Percentiles rank a stretch among this genome's conserved stretches.
Evolutionary conservation across 495 filamentous ascomycete species (phyloP).

Genomic region (Neurospora sp.): DNA sequence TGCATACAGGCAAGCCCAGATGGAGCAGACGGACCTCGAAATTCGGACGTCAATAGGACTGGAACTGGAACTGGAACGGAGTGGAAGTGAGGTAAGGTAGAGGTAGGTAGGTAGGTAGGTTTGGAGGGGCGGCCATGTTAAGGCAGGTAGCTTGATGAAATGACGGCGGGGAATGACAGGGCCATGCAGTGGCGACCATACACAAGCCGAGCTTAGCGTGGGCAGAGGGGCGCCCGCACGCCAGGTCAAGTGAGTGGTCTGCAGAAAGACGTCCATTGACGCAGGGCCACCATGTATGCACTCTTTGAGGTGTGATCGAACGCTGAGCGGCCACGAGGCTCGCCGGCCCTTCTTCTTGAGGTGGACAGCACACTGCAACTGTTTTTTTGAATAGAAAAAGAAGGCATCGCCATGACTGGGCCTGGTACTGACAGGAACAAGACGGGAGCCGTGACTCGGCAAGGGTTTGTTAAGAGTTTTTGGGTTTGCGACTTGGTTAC

Average conservation of each 20-base stretch:
- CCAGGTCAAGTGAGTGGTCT: constrained; percentile 19
- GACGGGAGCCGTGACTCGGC: neutral
- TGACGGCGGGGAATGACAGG: constrained; percentile 30
- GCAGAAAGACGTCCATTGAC: neutral
- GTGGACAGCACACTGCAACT: neutral
- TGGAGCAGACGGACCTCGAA: constrained; percentile 7
- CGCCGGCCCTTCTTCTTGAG: neutral
- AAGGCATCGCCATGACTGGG: neutral
- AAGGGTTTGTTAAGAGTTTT: neutral
- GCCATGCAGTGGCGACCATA: constrained; percentile 25
- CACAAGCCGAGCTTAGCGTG: constrained; percentile 21
- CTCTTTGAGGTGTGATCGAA: constrained; percentile 8
- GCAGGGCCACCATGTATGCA: constrained; percentile 10
- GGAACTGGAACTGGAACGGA: neutral
- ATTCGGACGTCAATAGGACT: constrained; percentile 16
- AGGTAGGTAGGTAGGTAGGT: neutral
- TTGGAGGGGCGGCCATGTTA: constrained; percentile 26
- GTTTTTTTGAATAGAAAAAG: neutral
- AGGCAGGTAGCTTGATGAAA: constrained; percentile 22
- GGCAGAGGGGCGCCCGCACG: constrained; percentile 19
- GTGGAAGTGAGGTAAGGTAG: neutral
- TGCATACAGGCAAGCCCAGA: neutral
- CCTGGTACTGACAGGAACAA: neutral
- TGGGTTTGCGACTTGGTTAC: neutral
- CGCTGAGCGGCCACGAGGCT: neutral